A percentile compares a stretch with the other conserved stretches of the same genome.
phyloP scores from a whole-genome alignment of 148 eudicot species.

The Rhododendron williamsianum region DNA sequence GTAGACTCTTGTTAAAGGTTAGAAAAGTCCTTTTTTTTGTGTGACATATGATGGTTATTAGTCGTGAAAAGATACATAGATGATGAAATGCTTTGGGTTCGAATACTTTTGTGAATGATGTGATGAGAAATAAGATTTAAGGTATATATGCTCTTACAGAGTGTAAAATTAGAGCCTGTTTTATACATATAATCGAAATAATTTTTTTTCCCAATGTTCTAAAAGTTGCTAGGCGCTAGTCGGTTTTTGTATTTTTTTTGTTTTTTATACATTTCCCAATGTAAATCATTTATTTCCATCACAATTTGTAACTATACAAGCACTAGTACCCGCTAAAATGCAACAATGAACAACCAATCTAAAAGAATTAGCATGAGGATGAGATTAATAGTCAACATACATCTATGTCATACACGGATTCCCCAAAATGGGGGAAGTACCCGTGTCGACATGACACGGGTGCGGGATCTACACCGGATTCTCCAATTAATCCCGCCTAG shows the following conservation, averaged over 20 bases:
- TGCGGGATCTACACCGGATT: too few species aligned
- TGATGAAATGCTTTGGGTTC: background rate
- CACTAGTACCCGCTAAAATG: background rate
- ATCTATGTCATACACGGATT: too few species aligned
- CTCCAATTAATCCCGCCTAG: background rate
- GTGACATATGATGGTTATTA: background rate
- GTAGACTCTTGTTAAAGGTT: background rate
- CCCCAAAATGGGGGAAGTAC: too few species aligned
- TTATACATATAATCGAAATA: background rate
- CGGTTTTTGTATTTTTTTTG: background rate
- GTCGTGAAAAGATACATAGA: background rate
- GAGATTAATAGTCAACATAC: background rate
- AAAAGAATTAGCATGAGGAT: background rate
- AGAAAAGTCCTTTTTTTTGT: background rate
- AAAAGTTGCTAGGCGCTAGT: background rate
- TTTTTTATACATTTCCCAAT: background rate
- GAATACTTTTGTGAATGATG: background rate
- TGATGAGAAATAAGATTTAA: background rate
- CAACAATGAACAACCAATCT: background rate
- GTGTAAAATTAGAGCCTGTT: background rate
- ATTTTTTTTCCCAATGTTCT: too few species aligned
- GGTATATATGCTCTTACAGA: background rate
- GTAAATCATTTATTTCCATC: too few species aligned
- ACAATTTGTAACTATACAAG: background rate
- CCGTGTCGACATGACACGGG: too few species aligned